Base-by-base conservation (phyloP, 2,329 filamentous ascomycete genomes). In the Alternaria sp. region DNA sequence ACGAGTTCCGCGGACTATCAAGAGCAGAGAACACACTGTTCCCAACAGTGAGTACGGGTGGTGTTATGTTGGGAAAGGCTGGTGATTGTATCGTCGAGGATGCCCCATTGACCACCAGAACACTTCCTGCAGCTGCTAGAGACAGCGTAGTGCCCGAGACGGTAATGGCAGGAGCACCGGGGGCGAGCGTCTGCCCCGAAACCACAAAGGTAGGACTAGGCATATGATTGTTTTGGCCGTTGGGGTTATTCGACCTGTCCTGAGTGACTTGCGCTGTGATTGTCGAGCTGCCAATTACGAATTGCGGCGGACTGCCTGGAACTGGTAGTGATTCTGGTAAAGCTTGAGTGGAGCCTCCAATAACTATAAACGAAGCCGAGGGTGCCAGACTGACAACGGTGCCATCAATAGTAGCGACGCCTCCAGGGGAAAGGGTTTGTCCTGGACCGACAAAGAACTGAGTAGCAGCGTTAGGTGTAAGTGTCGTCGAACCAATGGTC, bases 401-500 rank as follows among this genome's bases (percentile, higher is more conserved):
- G 1, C 78, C 80, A 51, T 71, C 72, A 1, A 81, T 55, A 1
- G 76, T 75, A 1, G 73, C 80, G 11, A 74, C 72, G 1, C 80
- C 81, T 14, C 82, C 78, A 18, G 77, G 72, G 4, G 72, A 76
- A 7, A 80, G 64, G 1, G 71, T 78, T 43, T 78, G 71, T 7
- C 78, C 79, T 2, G 79, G 73, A 1, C 62, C 76, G 5, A 84
- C 63, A 48, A 77, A 78, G 70, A 80, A 83, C 41, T 83, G 81
- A 1, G 81, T 82, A 4, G 80, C 80, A 34, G 81, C 80, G 64
- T 83, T 82, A 2, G 78, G 79, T 1, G 80, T 81, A 30, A 80
- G 73, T 1, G 73, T 78, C 2, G 73, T 68, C 0, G 73, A 74
- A 12, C 80, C 81, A 20, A 84, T 66, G 1, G 78, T 82, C 36